Evolutionary conservation across 345 rosid species (phyloP).

Genomic region (Populus pruinosa): DNA sequence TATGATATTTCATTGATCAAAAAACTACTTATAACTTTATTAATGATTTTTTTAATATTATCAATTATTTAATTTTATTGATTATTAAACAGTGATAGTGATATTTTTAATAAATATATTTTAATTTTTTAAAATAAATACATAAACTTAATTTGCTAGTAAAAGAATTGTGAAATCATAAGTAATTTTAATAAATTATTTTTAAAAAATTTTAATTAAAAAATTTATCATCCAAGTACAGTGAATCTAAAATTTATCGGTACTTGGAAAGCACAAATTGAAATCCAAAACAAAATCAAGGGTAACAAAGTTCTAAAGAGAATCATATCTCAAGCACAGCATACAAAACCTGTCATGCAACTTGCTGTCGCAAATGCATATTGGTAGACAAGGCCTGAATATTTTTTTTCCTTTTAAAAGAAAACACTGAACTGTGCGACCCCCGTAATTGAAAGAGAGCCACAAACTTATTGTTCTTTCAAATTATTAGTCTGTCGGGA

Average conservation of each 20-base stretch:
- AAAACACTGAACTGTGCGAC: neutral
- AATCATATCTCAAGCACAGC: neutral
- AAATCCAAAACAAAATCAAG: neutral
- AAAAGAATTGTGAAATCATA: too few species aligned
- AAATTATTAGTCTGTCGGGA: neutral
- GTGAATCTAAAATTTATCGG: too few species aligned
- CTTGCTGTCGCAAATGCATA: neutral
- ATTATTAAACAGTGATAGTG: too few species aligned
- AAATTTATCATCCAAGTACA: too few species aligned
- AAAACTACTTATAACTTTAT: fast-evolving
- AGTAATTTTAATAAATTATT: too few species aligned
- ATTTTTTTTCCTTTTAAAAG: neutral
- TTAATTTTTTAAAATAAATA: too few species aligned
- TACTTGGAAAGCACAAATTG: neutral
- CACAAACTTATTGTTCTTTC: neutral
- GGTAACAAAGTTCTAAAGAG: neutral
- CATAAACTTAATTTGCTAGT: fast-evolving
- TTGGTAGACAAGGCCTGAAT: neutral
- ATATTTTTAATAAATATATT: too few species aligned
- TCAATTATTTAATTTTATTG: too few species aligned
- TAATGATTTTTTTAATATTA: too few species aligned
- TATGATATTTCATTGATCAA: too few species aligned
- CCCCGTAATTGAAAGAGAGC: neutral
- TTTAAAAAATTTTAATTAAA: too few species aligned
- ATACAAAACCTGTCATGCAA: neutral